Evolutionary conservation across 805 yeast genomes (phyloP), one percentile per base, ranked within the genome.

Genomic region (Kluyveromyces nonfermentans): DNA sequence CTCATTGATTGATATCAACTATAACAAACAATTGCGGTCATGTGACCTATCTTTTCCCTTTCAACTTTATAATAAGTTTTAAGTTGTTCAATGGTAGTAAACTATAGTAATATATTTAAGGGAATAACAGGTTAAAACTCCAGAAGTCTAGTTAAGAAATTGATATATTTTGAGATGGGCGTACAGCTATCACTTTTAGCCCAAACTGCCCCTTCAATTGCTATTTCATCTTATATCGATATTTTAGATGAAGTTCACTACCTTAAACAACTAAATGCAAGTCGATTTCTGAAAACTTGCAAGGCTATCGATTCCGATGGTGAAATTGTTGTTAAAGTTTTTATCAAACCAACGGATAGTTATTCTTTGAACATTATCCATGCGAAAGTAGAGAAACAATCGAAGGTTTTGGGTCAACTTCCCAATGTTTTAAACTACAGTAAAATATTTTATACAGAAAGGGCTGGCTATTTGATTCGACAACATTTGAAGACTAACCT

Each of bases 191-290:
- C 97, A 1, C 69, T 85, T 30, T 66, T 87, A 59, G 85, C 96
- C 8, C 96, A 96, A 10, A 80, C 95, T 2, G 87, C 95, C 1
- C 88, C 95, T 3, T 85, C 96, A 1, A 85, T 90, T 54, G 96
- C 95, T 6, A 73, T 88, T 2, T 87, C 90, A 18, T 89, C 97
- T 1, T 90, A 89, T 53, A 76, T 90, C 22, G 88, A 88, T 55
- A 86, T 85, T 35, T 69, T 90, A 9, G 79, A 78, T 19, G 78
- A 80, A 47, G 71, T 84, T 33, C 90, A 85, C 53, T 90, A 86
- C 58, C 71, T 82, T 1, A 77, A 80, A 43, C 81, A 84, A 35
- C 64, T 88, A 37, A 87, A 88, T 45, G 79, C 88, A 37, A 80
- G 94, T 8, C 72, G 96, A 42, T 89, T 89, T 61, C 71, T 90